These are phyloP conservation scores for Nannizzia gypsea DNA, from an alignment of 2,329 filamentous ascomycete species.

Conservation along the genomic window DNA sequence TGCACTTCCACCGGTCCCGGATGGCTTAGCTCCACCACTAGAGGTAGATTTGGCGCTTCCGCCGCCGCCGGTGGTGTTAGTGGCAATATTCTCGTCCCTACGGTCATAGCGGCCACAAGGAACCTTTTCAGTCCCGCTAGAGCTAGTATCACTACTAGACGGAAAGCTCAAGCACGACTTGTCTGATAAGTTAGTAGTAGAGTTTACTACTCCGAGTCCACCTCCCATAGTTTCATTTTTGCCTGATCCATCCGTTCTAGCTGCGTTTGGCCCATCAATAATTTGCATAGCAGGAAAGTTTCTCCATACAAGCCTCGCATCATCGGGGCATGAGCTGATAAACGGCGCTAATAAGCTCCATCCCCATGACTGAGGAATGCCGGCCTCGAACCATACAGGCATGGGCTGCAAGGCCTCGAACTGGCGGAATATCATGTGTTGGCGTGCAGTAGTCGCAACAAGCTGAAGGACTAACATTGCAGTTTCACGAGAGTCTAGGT, in stretches of 20 bases:
- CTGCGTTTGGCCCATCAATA: slow-evolving; percentile 65
- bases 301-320: slow-evolving; percentile 68
- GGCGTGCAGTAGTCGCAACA: slow-evolving; percentile 66
- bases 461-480: slow-evolving; percentile 62
- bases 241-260: slow-evolving; percentile 47
- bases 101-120: slow-evolving; percentile 33
- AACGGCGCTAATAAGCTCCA: slow-evolving; percentile 75
- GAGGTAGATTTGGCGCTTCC: not conserved
- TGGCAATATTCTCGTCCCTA: slow-evolving; percentile 12
- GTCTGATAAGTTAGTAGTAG: slow-evolving; percentile 16
- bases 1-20: not conserved
- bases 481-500: slow-evolving; percentile 64
- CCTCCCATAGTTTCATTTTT: slow-evolving; percentile 48
- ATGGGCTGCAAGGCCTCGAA: slow-evolving; percentile 69
- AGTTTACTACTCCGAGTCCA: slow-evolving; percentile 25
- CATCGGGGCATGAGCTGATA: slow-evolving; percentile 65
- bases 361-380: slow-evolving; percentile 71
- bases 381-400: slow-evolving; percentile 70
- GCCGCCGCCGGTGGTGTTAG: not conserved
- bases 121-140: slow-evolving; percentile 47
- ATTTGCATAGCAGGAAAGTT: slow-evolving; percentile 68
- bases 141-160: slow-evolving; percentile 41
- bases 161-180: slow-evolving; percentile 15
- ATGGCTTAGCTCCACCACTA: not conserved
- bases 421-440: slow-evolving; percentile 76